phyloP scores from a whole-genome alignment of 73 alveolate genomes.

The Symbiodinium pilosum region DNA sequence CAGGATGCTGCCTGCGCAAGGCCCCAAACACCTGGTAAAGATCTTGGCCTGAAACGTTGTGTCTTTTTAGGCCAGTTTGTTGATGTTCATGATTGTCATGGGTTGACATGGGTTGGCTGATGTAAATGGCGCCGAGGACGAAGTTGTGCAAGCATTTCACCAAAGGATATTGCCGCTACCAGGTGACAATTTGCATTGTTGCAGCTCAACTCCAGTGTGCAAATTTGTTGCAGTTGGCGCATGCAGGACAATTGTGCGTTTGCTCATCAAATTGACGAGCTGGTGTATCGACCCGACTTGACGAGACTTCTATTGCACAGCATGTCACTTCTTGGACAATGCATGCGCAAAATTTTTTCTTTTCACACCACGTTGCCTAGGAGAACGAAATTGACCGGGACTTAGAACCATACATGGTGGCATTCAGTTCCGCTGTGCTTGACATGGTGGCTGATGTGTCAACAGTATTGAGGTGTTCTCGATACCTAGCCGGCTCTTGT shows the following conservation, averaged over 20 bases:
- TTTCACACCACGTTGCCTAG: background rate
- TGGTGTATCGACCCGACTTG: conserved; percentile 50
- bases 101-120: background rate
- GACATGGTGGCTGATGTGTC: background rate
- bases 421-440: too few relatives aligned
- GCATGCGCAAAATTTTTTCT: background rate
- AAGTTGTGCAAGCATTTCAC: conserved; percentile 58
- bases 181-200: background rate
- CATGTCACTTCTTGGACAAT: too few relatives aligned
- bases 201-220: too few relatives aligned
- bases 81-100: background rate
- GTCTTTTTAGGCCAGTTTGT: background rate
- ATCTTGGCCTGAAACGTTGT: background rate
- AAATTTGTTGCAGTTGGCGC: background rate
- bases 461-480: conserved; percentile 2
- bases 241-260: conserved; percentile 34
- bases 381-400: conserved; percentile 32
- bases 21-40: background rate
- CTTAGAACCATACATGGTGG: too few relatives aligned
- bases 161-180: conserved; percentile 50
- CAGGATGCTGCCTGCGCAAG: background rate
- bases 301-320: background rate
- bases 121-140: background rate
- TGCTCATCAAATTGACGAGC: conserved; percentile 35
- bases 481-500: conserved; percentile 21